Conservation (phyloP, 768 basidiomycete genomes). For the Tulasnella sp. region DNA sequence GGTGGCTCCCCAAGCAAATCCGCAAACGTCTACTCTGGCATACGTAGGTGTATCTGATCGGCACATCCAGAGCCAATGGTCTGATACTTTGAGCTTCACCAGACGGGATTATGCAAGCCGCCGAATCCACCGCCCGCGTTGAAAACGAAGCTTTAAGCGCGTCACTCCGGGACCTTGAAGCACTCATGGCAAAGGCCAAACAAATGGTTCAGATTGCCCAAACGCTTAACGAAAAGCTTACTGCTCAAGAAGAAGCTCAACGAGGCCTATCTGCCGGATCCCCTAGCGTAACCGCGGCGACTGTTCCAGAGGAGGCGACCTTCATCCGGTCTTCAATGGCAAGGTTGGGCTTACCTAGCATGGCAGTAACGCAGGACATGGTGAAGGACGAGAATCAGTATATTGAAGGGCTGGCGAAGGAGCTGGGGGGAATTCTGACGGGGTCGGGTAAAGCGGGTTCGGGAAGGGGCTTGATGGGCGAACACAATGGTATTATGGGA, state of each 20-base stretch:
- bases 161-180: constrained; percentile 86
- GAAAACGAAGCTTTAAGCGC: constrained; percentile 68
- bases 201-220: constrained; percentile 92
- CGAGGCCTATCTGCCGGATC: constrained; percentile 31
- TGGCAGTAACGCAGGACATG: constrained; percentile 88
- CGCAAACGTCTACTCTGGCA: constrained; percentile 34
- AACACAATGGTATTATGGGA: constrained; percentile 72
- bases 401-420: constrained; percentile 77
- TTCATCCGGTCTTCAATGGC: constrained; percentile 87
- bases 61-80: constrained; percentile 34
- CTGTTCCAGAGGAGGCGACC: constrained; percentile 65
- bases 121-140: constrained; percentile 67
- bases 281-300: constrained; percentile 30
- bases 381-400: constrained; percentile 78
- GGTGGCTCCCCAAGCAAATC: not conserved
- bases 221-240: constrained; percentile 82
- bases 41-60: constrained; percentile 35
- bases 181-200: constrained; percentile 85
- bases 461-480: constrained; percentile 68
- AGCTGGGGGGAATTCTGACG: constrained; percentile 75
- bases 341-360: constrained; percentile 82
- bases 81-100: not conserved
- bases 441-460: constrained; percentile 42
- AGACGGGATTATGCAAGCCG: constrained; percentile 83
- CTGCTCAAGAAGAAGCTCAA: constrained; percentile 47